phyloP scores from a whole-genome alignment of 2,329 filamentous ascomycete genomes.

The Pseudogymnoascus sp. region DNA sequence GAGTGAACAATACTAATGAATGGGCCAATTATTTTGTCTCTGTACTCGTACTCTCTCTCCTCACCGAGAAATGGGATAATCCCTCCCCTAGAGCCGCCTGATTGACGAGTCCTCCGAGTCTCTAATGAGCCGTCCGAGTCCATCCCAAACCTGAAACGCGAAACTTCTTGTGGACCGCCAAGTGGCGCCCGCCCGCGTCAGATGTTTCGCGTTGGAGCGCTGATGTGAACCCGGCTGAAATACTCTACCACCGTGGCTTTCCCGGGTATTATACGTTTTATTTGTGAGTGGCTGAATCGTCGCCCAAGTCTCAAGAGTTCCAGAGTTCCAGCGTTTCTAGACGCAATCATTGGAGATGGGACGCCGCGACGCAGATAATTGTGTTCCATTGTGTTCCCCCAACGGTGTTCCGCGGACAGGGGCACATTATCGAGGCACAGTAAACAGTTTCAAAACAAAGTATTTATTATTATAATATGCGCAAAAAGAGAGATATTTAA shows the following conservation, averaged over 20 bases:
- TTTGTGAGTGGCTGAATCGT: not conserved
- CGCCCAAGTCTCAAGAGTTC: not conserved
- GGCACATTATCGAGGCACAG: not conserved
- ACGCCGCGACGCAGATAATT: not conserved
- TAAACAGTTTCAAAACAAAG: no score
- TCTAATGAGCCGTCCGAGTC: not conserved
- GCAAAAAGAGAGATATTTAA: not conserved
- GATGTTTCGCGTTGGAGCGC: not conserved
- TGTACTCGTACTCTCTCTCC: not conserved
- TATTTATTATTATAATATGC: no score
- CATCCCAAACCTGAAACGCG: not conserved
- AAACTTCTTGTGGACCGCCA: not conserved
- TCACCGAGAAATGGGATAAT: not conserved
- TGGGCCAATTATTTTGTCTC: not conserved
- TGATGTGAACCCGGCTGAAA: not conserved
- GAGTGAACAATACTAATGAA: no score
- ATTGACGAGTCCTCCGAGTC: no score
- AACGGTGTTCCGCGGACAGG: not conserved
- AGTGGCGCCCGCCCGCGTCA: slow-evolving; percentile 1
- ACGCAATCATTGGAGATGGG: not conserved
- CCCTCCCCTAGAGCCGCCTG: not conserved
- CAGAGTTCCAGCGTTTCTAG: not conserved
- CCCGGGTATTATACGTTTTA: not conserved
- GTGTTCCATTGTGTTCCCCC: not conserved
- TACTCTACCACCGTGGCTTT: not conserved